Evolutionary conservation across 148 eudicot species (phyloP).

Genomic region (Fallopia convolvulus): DNA sequence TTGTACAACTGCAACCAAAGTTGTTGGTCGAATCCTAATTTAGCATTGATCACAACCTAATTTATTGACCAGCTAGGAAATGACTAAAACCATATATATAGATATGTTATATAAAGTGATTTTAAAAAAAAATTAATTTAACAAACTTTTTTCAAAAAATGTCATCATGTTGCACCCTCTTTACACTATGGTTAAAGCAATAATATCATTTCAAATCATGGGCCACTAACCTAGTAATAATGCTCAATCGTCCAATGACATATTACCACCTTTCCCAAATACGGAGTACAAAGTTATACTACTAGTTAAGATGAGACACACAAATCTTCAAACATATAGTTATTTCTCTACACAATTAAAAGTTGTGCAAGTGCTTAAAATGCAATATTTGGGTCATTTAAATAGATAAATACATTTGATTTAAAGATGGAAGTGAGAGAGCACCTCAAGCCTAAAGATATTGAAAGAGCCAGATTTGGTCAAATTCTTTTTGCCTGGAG

Average conservation of each 20-base stretch:
- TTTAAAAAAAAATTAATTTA: background rate
- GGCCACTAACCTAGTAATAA: background rate
- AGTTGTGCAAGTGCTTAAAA: background rate
- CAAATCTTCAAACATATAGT: too few relatives aligned
- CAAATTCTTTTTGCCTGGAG: slow-evolving; percentile 58
- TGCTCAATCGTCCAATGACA: background rate
- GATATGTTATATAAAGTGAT: background rate
- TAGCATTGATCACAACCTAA: background rate
- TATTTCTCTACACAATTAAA: too few relatives aligned
- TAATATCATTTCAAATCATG: background rate
- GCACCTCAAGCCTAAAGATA: slow-evolving; percentile 68
- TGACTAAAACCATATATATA: background rate
- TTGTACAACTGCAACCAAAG: background rate
- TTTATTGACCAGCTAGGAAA: background rate
- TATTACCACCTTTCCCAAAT: background rate
- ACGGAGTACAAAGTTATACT: too few relatives aligned
- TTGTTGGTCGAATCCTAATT: background rate
- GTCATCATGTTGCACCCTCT: background rate
- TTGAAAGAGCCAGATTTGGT: slow-evolving; percentile 67
- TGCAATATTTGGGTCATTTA: too few relatives aligned
- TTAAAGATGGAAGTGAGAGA: background rate
- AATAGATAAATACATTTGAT: too few relatives aligned
- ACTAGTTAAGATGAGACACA: too few relatives aligned
- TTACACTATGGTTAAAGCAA: background rate
- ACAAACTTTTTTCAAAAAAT: background rate